Percentiles rank a stretch among this genome's conserved stretches.
Evolutionary conservation across 495 filamentous ascomycete species (phyloP).

Genomic region (Tuber borchii): DNA sequence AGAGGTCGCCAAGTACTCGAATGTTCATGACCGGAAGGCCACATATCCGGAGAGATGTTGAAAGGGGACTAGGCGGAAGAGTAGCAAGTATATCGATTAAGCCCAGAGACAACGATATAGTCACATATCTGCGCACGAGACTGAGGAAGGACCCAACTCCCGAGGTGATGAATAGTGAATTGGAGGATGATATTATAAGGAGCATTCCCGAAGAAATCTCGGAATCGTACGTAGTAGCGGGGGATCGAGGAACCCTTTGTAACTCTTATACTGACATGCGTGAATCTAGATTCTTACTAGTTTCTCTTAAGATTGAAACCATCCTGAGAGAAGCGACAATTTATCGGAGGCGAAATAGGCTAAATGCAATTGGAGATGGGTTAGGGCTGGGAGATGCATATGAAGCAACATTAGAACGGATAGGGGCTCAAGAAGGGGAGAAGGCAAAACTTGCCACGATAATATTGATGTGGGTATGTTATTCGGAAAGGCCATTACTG

Average conservation of each 20-base stretch:
- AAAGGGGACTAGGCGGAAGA: too few relatives aligned
- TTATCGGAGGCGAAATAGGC: not conserved
- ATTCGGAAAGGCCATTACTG: not conserved
- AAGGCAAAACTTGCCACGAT: not conserved
- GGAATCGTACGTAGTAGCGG: not conserved
- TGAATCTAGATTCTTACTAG: not conserved
- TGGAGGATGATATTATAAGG: not conserved
- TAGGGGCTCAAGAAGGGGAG: not conserved
- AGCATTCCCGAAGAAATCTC: not conserved
- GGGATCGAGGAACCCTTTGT: not conserved
- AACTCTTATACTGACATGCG: not conserved
- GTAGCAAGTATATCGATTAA: too few relatives aligned
- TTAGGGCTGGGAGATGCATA: not conserved
- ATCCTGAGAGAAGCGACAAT: not conserved
- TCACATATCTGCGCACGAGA: too few relatives aligned
- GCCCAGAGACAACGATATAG: too few relatives aligned
- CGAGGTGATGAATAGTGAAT: not conserved
- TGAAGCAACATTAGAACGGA: not conserved
- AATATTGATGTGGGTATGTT: not conserved
- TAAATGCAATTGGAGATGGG: not conserved
- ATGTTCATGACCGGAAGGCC: not conserved
- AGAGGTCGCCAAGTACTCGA: not conserved
- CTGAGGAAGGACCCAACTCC: too few relatives aligned
- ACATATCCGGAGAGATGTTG: too few relatives aligned
- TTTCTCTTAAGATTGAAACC: not conserved